Evolutionary conservation across 2,329 filamentous ascomycete genomes (phyloP), one percentile per base, ranked within the genome.

Genomic region (Talaromyces funiculosus): DNA sequence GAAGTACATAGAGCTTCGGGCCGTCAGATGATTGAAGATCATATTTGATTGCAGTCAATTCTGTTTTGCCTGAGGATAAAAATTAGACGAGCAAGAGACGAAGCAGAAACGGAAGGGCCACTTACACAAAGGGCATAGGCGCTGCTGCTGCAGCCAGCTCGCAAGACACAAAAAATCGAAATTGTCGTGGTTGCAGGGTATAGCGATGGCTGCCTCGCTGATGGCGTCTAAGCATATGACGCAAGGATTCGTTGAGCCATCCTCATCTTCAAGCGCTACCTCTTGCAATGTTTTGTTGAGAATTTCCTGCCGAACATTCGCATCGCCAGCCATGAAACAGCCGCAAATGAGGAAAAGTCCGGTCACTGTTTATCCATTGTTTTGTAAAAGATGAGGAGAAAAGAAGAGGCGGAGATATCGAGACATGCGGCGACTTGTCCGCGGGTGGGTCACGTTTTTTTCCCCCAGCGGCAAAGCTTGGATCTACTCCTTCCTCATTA

Each of bases 141-240:
- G 80, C 9, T 84, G 83, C 64, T 89, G 80, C 66, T 91, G 82
- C 4, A 96, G 79, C 92, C 93, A 97, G 74, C 83, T 92, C 22
- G 87, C 76, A 5, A 96, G 82, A 73, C 92, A 97, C 12, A 90
- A 73, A 70, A 92, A 95, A 78, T 97, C 92, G 72, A 95, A 96
- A 66, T 86, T 85, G 61, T 80, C 77, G 77, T 97, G 92, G 43
- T 84, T 82, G 78, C 92, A 97, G 7, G 92, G 92, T 20, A 82
- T 77, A 7, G 90, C 84, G 55, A 87, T 80, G 64, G 89, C 91
- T 57, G 84, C 77, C 67, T 94, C 90, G 9, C 85, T 84, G 68
- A 96, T 81, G 57, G 77, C 70, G 60, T 93, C 89, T 63, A 97
- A 85, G 73, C 92, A 97, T 73, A 97, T 94, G 64, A 95, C 90